Percentiles rank a stretch among this genome's conserved stretches.
Evolutionary conservation across 2,329 filamentous ascomycete species (phyloP).

Genomic region (Hypoxylon sp.): DNA sequence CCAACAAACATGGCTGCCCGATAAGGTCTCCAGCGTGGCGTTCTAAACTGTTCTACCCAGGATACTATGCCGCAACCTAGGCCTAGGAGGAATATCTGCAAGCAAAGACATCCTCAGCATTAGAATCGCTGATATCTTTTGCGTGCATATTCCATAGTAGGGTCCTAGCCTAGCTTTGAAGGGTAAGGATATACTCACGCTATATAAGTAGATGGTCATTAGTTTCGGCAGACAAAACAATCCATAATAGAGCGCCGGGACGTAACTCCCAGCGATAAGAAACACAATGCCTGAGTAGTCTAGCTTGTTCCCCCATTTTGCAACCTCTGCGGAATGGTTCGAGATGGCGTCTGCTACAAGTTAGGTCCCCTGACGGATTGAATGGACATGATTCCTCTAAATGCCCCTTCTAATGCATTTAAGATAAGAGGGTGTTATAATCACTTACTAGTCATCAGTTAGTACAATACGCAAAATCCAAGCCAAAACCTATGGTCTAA

Average conservation of each 20-base stretch:
- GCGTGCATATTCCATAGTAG: no score
- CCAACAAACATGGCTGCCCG: slow-evolving; percentile 90
- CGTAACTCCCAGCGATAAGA: slow-evolving; percentile 91
- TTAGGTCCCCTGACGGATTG: slow-evolving; percentile 14
- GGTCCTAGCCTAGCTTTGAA: background rate
- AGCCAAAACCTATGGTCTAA: background rate
- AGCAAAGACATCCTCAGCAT: slow-evolving; percentile 7
- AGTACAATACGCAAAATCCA: slow-evolving; percentile 8
- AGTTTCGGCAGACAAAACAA: slow-evolving; percentile 79
- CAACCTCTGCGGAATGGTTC: slow-evolving; percentile 85
- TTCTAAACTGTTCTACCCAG: slow-evolving; percentile 85
- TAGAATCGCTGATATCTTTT: background rate
- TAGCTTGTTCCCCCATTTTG: slow-evolving; percentile 89
- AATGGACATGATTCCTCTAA: background rate
- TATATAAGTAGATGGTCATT: slow-evolving; percentile 79
- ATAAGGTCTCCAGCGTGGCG: slow-evolving; percentile 85
- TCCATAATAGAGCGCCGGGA: slow-evolving; percentile 90
- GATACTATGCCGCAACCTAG: slow-evolving; percentile 82
- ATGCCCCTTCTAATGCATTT: background rate
- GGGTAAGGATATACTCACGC: slow-evolving; percentile 66
- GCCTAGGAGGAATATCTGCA: slow-evolving; percentile 82
- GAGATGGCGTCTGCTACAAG: slow-evolving; percentile 72
- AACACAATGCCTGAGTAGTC: slow-evolving; percentile 96
- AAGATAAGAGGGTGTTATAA: background rate
- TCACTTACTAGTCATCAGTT: slow-evolving; percentile 37